A percentile compares a stretch with the other conserved stretches of the same genome.
These are phyloP conservation scores for Hypoxylon fragiforme DNA, from an alignment of 495 filamentous ascomycete species.

Conservation along the genomic window DNA sequence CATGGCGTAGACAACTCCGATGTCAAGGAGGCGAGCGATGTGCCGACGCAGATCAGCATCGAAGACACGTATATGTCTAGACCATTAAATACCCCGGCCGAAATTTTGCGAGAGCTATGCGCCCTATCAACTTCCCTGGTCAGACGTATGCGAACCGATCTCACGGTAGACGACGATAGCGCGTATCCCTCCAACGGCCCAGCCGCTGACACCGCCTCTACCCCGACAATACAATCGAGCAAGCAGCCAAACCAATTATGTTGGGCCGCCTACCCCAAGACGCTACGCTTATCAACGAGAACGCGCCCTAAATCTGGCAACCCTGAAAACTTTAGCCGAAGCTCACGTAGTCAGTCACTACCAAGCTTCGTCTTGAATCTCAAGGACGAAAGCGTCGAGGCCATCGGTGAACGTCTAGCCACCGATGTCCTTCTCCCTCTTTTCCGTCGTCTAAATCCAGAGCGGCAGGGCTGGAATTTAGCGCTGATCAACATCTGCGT, in stretches of 20 bases:
- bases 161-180: constrained; percentile 56
- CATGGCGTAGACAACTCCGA: constrained; percentile 66
- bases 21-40: constrained; percentile 68
- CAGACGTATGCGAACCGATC: constrained; percentile 75
- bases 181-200: neutral
- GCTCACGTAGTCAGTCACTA: constrained; percentile 68
- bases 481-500: constrained; percentile 85
- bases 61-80: constrained; percentile 76
- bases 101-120: constrained; percentile 63
- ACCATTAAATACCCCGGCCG: constrained; percentile 61
- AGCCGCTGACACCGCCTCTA: neutral
- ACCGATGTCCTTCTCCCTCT: constrained; percentile 65
- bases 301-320: constrained; percentile 58
- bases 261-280: constrained; percentile 55
- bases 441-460: constrained; percentile 74
- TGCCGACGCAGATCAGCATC: constrained; percentile 90
- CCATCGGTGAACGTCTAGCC: constrained; percentile 69
- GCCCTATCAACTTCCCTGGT: constrained; percentile 70
- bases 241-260: constrained; percentile 18
- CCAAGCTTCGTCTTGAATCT: constrained; percentile 70
- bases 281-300: constrained; percentile 76
- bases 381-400: constrained; percentile 54
- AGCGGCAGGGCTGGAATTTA: constrained; percentile 72
- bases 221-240: constrained; percentile 23
- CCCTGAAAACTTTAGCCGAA: constrained; percentile 55